These are phyloP conservation scores for Thelephora ganbajun DNA, from an alignment of 768 basidiomycete species.

Conservation along the genomic window DNA sequence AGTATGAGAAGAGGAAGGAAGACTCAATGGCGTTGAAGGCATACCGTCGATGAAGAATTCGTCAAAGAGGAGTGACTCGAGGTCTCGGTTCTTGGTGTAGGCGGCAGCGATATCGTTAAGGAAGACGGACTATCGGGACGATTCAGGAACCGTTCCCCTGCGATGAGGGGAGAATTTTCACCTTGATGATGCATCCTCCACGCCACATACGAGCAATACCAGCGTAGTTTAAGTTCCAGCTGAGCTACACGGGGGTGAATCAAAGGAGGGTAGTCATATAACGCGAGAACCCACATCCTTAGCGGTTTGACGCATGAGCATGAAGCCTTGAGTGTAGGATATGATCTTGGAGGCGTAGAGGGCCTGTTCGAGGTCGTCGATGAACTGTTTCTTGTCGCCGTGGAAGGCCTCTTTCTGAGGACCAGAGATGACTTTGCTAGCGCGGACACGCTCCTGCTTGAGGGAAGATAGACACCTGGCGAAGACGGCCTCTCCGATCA, in stretches of 20 bases:
- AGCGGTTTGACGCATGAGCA: conserved; percentile 97
- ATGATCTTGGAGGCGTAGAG: conserved; percentile 99
- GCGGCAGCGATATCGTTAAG: conserved; percentile 85
- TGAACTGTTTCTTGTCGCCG: conserved; percentile 97
- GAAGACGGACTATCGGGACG: conserved; percentile 49
- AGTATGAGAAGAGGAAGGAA: conserved; percentile 4
- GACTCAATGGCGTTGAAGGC: conserved; percentile 1
- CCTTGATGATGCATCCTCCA: conserved; percentile 99
- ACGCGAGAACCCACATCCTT: conserved; percentile 48
- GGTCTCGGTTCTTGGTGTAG: conserved; percentile 67
- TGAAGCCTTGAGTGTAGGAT: conserved; percentile 99
- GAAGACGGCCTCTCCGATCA: conserved; percentile 99
- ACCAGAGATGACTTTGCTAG: conserved; percentile 81
- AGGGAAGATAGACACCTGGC: conserved; percentile 95
- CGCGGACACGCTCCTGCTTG: conserved; percentile 90
- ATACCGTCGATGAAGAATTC: conserved; percentile 93
- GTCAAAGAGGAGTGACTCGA: conserved; percentile 91
- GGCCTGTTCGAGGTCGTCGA: conserved; percentile 98
- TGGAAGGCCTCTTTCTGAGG: conserved; percentile 89
- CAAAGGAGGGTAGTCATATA: neutral
- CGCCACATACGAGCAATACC: conserved; percentile 99
- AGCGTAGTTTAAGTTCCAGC: conserved; percentile 93
- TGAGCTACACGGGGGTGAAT: conserved; percentile 26
- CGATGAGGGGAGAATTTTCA: conserved; percentile 11
- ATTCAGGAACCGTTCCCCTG: conserved; percentile 16